These are phyloP conservation scores for Aegilops sharonensis DNA, from an alignment of 176 grass and related monocot species.

Conservation along the genomic window DNA sequence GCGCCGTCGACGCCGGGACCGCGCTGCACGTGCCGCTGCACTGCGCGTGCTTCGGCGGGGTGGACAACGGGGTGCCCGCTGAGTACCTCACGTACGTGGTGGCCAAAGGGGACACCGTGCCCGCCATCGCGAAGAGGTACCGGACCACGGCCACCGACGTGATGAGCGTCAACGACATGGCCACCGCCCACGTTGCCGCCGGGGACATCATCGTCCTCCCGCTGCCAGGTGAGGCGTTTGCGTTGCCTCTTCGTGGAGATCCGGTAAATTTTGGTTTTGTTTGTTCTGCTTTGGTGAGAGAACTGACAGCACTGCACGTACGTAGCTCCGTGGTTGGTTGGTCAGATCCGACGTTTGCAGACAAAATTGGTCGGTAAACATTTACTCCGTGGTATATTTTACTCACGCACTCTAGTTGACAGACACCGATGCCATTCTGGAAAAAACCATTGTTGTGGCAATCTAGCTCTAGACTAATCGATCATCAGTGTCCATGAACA, in stretches of 20 bases:
- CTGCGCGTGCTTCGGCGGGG: slow-evolving; percentile 84
- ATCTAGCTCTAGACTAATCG: neutral
- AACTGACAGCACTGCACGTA: neutral
- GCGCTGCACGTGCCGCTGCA: slow-evolving; percentile 74
- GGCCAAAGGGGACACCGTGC: slow-evolving; percentile 52
- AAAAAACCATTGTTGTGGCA: neutral
- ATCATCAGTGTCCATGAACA: neutral
- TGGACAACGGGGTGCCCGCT: slow-evolving; percentile 58
- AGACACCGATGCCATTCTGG: neutral
- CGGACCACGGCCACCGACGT: slow-evolving; percentile 62
- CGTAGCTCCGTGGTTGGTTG: slow-evolving; percentile 6
- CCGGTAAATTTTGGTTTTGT: neutral
- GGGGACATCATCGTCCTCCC: slow-evolving; percentile 86
- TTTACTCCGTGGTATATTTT: neutral
- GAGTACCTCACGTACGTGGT: slow-evolving; percentile 77
- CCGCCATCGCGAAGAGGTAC: slow-evolving; percentile 48
- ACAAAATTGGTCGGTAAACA: slow-evolving; percentile 23
- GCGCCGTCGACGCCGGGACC: slow-evolving; percentile 55
- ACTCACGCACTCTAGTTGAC: neutral
- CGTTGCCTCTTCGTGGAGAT: neutral
- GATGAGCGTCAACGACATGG: slow-evolving; percentile 69
- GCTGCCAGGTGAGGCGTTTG: slow-evolving; percentile 45
- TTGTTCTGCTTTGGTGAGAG: neutral
- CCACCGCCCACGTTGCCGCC: slow-evolving; percentile 45
- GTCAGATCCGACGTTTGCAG: neutral